These are phyloP conservation scores for Xylaria polymorpha DNA, from an alignment of 2,329 filamentous ascomycete genomes.

Conservation along the genomic window DNA sequence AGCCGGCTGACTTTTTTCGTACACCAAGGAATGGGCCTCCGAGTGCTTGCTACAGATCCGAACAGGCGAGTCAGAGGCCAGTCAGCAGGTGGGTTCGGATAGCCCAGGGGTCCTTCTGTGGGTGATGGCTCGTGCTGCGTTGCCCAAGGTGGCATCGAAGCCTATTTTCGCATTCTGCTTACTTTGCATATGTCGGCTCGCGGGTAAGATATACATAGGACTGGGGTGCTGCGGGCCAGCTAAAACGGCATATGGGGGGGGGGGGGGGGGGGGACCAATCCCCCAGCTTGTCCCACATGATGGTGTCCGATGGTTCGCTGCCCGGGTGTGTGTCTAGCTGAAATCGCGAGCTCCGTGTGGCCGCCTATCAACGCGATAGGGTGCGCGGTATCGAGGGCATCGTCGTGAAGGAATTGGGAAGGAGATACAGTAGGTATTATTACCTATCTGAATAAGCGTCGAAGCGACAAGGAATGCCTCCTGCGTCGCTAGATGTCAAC, in stretches of 20 bases:
- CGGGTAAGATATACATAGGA: conserved; percentile 33
- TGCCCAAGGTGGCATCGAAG: conserved; percentile 30
- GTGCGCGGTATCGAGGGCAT: conserved; percentile 6
- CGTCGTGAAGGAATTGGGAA: conserved; percentile 13
- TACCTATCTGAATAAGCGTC: conserved; percentile 33
- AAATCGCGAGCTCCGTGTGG: conserved; percentile 12
- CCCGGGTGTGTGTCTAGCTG: conserved; percentile 34
- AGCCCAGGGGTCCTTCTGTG: conserved; percentile 16
- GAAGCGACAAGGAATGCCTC: conserved; percentile 14
- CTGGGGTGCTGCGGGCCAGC: conserved; percentile 34
- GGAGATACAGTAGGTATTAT: conserved; percentile 6
- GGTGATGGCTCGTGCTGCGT: conserved; percentile 30
- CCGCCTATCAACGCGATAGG: conserved; percentile 19
- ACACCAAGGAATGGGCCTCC: conserved; percentile 23
- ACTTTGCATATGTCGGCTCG: conserved; percentile 42
- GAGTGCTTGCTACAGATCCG: conserved; percentile 15
- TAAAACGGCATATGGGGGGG: conserved; percentile 34
- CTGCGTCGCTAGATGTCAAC: conserved; percentile 18
- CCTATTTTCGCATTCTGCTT: conserved; percentile 37
- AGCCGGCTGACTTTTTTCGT: conserved; percentile 20
- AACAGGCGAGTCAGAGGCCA: conserved; percentile 23
- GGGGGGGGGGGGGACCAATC: too few relatives aligned
- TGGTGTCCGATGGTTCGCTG: conserved; percentile 30
- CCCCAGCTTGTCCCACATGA: conserved; percentile 24
- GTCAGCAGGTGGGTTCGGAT: conserved; percentile 35